Evolutionary conservation across 768 basidiomycete genomes (phyloP).

Genomic region (Mycena galericulata): DNA sequence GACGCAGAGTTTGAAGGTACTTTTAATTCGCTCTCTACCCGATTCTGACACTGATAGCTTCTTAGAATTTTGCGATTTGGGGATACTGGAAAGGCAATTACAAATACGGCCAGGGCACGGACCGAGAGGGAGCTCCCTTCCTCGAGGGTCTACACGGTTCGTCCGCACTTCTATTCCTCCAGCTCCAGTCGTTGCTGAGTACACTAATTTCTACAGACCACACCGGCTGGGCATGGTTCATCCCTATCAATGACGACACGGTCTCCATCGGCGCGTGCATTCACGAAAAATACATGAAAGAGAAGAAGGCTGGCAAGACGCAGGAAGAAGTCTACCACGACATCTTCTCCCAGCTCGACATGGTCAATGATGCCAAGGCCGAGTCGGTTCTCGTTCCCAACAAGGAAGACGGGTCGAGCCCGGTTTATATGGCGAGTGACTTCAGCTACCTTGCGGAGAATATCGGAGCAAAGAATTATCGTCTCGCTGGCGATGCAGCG

Average conservation of each 20-base stretch:
- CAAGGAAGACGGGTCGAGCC: background rate
- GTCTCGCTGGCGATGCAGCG: conserved; percentile 9
- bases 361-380: conserved; percentile 8
- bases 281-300: too few relatives aligned
- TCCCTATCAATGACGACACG: conserved; percentile 63
- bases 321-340: conserved; percentile 5
- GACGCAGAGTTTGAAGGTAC: conserved; percentile 4
- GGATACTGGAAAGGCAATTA: conserved; percentile 48
- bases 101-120: conserved; percentile 48
- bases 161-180: background rate
- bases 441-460: conserved; percentile 11
- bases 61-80: conserved; percentile 50
- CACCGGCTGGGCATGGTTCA: conserved; percentile 68
- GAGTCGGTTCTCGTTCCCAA: background rate
- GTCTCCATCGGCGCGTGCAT: conserved; percentile 63
- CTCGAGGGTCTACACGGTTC: conserved; percentile 43
- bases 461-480: conserved; percentile 6
- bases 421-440: conserved; percentile 3
- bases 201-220: conserved; percentile 54
- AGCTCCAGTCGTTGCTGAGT: background rate
- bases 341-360: conserved; percentile 7
- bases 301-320: too few relatives aligned
- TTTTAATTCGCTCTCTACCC: background rate
- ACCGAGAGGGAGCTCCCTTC: conserved; percentile 50
- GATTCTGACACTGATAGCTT: background rate